These are phyloP conservation scores for Elasticomyces elasticus DNA, from an alignment of 495 filamentous ascomycete species.

Conservation along the genomic window DNA sequence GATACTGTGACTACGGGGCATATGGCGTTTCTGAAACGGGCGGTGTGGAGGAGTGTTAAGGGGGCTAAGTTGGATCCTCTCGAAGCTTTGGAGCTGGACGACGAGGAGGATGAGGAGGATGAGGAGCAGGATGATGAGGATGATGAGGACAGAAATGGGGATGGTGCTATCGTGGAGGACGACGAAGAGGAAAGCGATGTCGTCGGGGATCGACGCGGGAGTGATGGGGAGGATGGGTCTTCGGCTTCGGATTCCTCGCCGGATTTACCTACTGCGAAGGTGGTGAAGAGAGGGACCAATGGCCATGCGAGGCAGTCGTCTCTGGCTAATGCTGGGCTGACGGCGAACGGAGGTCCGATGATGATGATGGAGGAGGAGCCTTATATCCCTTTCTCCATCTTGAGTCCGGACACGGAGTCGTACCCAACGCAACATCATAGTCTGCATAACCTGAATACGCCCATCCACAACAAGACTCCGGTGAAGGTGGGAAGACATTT, in stretches of 20 bases:
- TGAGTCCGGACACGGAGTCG: conserved; percentile 79
- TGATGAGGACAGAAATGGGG: conserved; percentile 26
- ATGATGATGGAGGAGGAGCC: conserved; percentile 33
- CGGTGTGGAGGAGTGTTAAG: conserved; percentile 80
- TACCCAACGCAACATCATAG: conserved; percentile 25
- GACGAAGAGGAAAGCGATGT: too few species aligned
- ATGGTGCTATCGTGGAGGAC: neutral
- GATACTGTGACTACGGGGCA: conserved; percentile 90
- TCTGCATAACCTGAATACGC: neutral
- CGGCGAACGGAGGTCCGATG: too few species aligned
- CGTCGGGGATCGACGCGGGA: too few species aligned
- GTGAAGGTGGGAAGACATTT: conserved; percentile 67
- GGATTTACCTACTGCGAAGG: too few species aligned
- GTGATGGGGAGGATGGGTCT: too few species aligned
- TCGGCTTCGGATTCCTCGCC: too few species aligned
- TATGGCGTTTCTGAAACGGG: conserved; percentile 85
- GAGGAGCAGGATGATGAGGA: conserved; percentile 46
- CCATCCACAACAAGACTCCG: conserved; percentile 35
- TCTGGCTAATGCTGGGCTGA: too few species aligned
- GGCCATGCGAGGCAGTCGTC: too few species aligned
- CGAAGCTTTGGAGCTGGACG: conserved; percentile 72
- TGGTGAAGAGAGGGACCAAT: too few species aligned
- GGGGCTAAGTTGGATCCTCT: conserved; percentile 79
- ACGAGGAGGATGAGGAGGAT: conserved; percentile 45
- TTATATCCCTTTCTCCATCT: conserved; percentile 76